These are phyloP conservation scores for Amanita muscaria DNA, from an alignment of 768 basidiomycete species.

Conservation along the genomic window DNA sequence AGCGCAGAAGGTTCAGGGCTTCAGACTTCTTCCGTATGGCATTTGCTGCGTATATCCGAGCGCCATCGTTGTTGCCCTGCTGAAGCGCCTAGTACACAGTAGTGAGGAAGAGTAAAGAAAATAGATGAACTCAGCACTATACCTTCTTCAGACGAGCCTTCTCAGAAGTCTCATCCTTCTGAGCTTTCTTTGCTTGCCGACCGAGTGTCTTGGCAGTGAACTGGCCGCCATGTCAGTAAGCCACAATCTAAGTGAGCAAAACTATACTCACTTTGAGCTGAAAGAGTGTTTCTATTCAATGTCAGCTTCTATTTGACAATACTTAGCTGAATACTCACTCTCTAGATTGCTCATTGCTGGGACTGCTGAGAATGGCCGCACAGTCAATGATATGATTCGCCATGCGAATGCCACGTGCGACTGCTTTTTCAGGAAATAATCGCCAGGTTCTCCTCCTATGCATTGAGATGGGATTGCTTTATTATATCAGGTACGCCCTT, in stretches of 20 bases:
- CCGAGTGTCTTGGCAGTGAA: constrained; percentile 96
- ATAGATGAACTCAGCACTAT: constrained; percentile 8
- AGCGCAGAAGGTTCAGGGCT: constrained; percentile 78
- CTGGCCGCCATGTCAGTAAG: constrained; percentile 33
- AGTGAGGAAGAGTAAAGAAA: neutral
- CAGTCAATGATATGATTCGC: too few relatives aligned
- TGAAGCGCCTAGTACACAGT: constrained; percentile 64
- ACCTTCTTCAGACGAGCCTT: constrained; percentile 93
- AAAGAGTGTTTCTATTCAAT: constrained; percentile 81
- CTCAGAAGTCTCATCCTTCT: constrained; percentile 89
- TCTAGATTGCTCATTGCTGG: constrained; percentile 74
- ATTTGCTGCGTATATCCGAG: constrained; percentile 95
- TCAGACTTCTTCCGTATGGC: constrained; percentile 98
- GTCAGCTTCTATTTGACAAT: constrained; percentile 20
- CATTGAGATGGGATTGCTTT: constrained; percentile 41
- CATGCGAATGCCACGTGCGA: constrained; percentile 3
- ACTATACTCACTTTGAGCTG: constrained; percentile 75
- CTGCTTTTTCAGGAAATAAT: neutral
- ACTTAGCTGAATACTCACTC: constrained; percentile 47
- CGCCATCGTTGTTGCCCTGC: constrained; percentile 95
- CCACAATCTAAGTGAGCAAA: constrained; percentile 5
- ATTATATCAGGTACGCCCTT: constrained; percentile 47
- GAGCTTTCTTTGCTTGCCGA: constrained; percentile 94
- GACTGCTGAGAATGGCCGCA: constrained; percentile 10
- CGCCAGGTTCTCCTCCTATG: neutral